Evolutionary conservation across 1,284 basidiomycete species (phyloP).

Genomic region (Apiotrichum siamense): DNA sequence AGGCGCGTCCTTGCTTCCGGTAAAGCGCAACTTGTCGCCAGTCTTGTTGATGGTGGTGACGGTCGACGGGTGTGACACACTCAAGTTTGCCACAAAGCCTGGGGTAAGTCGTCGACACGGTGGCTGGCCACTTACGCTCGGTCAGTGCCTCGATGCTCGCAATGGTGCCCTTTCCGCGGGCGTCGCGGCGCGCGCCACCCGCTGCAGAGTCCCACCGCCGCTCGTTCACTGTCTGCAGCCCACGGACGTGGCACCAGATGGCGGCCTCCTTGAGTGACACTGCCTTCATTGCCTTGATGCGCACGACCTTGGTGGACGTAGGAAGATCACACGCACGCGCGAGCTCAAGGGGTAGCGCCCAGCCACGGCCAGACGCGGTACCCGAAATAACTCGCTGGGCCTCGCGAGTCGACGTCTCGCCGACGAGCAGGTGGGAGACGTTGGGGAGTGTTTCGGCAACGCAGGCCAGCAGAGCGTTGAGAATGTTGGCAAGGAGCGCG

Average conservation of each 20-base stretch:
- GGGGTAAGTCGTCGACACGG: neutral
- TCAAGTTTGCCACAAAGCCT: constrained; percentile 78
- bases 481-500: constrained; percentile 57
- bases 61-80: constrained; percentile 78
- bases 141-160: constrained; percentile 61
- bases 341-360: constrained; percentile 64
- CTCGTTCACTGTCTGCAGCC: constrained; percentile 57
- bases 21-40: constrained; percentile 69
- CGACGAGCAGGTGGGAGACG: constrained; percentile 71
- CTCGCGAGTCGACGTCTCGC: constrained; percentile 71
- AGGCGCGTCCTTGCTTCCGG: constrained; percentile 41
- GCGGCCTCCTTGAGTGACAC: constrained; percentile 69
- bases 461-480: constrained; percentile 65
- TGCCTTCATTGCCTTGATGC: constrained; percentile 64
- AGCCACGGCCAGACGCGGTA: constrained; percentile 73
- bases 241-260: constrained; percentile 32
- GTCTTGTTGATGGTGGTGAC: constrained; percentile 81
- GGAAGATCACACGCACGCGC: constrained; percentile 47
- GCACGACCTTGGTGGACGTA: constrained; percentile 55
- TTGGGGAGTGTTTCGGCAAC: constrained; percentile 55
- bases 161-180: constrained; percentile 49
- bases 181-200: constrained; percentile 41
- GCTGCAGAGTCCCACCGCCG: constrained; percentile 56
- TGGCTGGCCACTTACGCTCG: constrained; percentile 54
- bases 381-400: constrained; percentile 69